Evolutionary conservation across 306 rosid genomes (phyloP), one percentile per base, ranked within the genome.

Genomic region (Dalbergia oliveri): DNA sequence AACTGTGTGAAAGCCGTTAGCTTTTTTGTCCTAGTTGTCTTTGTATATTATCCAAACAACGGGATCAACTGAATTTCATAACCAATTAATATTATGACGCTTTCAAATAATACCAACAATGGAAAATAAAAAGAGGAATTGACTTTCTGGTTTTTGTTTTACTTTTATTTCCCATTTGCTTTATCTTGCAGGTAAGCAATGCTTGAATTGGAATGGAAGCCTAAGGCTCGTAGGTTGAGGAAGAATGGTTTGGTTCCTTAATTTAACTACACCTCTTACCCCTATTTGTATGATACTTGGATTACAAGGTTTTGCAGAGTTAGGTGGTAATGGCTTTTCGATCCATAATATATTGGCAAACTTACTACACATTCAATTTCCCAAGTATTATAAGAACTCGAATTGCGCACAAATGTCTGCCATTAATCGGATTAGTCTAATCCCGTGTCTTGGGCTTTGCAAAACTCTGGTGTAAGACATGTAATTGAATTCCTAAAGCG

Each of bases 191-290:
- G 94, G 85, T 64, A 85, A 84, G 84, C 66, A 81, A 90, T 88
- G 92, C 95, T 91, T 91, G 97, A 86, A 90, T 94, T 90, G 90
- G 84, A 94, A 86, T 86, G 82, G 86, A 94, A 91, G 98, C 86
- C 86, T 84, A 41, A 60, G 62, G 56, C 73, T 84, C 65, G 61
- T 15, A 83, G 44, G 26, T 64, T 44, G 66, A 74, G 84, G 72
- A 79, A 79, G 26, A 74, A 75, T 72, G 77, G 18, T 49, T 41
- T 78, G 19, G 49, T 33, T 69, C 45, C 84, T 79, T 78, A 71
- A 81, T 72, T 77, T 67, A 77, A 80, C 73, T 73, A 66, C 34
- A 67, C 65, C 71, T 59, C 41, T 33, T 11, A 44, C 56, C 81
- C 83, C 0, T 3, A 11, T 53, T 54, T 35, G 37, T 21, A 53